Conservation (phyloP, 306 rosid genomes). For the Vigna radiata region DNA sequence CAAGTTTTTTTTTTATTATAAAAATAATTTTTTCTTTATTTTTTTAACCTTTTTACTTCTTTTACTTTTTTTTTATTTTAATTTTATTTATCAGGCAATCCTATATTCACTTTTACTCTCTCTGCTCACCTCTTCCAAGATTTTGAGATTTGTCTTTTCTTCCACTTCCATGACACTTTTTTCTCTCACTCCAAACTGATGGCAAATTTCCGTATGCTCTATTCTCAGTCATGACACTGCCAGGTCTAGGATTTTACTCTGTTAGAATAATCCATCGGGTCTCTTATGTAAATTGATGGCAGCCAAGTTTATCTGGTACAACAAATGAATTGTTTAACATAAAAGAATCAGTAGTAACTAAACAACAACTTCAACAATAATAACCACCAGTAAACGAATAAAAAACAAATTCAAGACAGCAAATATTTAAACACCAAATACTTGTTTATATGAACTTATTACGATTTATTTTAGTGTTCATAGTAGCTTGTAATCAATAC, state of each 20-base stretch:
- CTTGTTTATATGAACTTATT: neutral
- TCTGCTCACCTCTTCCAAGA: too few species aligned
- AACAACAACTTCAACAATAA: too few species aligned
- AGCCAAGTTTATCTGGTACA: conserved; percentile 25
- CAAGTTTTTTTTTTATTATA: too few species aligned
- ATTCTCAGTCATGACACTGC: conserved; percentile 42
- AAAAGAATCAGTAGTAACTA: conserved; percentile 4
- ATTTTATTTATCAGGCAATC: too few species aligned
- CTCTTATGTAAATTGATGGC: conserved; percentile 55
- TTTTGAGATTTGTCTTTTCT: too few species aligned
- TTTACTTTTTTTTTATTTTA: too few species aligned
- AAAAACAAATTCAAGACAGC: neutral
- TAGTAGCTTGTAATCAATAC: neutral
- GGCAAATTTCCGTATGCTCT: conserved; percentile 33
- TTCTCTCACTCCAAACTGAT: too few species aligned
- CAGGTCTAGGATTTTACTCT: conserved; percentile 41
- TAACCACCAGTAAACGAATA: too few species aligned
- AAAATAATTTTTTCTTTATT: too few species aligned
- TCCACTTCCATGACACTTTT: too few species aligned
- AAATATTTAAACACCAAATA: neutral
- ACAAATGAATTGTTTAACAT: conserved; percentile 14
- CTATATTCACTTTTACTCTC: too few species aligned
- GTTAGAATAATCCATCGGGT: conserved; percentile 42
- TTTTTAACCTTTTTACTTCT: too few species aligned
- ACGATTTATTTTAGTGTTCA: neutral